Evolutionary conservation across 805 yeast species (phyloP).

Genomic region (Maudiozyma saulgeensis): DNA sequence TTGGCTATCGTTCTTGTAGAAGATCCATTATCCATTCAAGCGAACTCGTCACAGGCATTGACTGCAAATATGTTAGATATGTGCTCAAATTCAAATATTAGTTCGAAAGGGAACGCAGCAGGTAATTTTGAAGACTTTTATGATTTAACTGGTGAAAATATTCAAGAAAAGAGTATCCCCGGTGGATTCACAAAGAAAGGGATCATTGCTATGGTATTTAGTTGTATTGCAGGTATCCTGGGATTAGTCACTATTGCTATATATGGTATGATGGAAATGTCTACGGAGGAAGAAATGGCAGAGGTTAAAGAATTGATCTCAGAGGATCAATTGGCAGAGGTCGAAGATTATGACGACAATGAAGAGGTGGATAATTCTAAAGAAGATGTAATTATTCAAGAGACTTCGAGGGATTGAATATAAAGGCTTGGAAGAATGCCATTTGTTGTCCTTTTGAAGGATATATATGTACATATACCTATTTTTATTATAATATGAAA

Average conservation of each 20-base stretch:
- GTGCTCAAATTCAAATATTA: slow-evolving; percentile 50
- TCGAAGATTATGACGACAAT: slow-evolving; percentile 16
- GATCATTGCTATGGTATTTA: slow-evolving; percentile 86
- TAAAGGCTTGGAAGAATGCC: too few relatives aligned
- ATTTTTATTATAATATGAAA: too few relatives aligned
- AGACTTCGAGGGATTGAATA: neutral
- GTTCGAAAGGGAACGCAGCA: slow-evolving; percentile 78
- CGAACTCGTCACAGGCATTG: slow-evolving; percentile 42
- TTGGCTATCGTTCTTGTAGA: slow-evolving; percentile 73
- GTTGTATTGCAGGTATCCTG: slow-evolving; percentile 72
- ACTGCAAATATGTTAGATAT: slow-evolving; percentile 50
- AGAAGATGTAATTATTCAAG: neutral
- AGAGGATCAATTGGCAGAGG: neutral
- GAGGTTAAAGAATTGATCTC: slow-evolving; percentile 33
- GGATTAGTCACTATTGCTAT: slow-evolving; percentile 70
- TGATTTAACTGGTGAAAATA: slow-evolving; percentile 66
- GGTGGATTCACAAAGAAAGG: slow-evolving; percentile 91
- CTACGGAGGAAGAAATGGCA: slow-evolving; percentile 53
- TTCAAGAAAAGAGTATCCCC: slow-evolving; percentile 61
- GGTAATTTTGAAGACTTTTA: slow-evolving; percentile 55
- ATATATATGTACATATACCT: too few relatives aligned
- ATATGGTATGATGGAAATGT: slow-evolving; percentile 82
- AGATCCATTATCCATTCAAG: slow-evolving; percentile 66
- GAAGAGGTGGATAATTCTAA: slow-evolving; percentile 5
- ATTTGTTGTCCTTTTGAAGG: too few relatives aligned